Evolutionary conservation across 345 rosid genomes (phyloP), one percentile per base, ranked within the genome.

Genomic region (Psidium friedrichsthalianum): DNA sequence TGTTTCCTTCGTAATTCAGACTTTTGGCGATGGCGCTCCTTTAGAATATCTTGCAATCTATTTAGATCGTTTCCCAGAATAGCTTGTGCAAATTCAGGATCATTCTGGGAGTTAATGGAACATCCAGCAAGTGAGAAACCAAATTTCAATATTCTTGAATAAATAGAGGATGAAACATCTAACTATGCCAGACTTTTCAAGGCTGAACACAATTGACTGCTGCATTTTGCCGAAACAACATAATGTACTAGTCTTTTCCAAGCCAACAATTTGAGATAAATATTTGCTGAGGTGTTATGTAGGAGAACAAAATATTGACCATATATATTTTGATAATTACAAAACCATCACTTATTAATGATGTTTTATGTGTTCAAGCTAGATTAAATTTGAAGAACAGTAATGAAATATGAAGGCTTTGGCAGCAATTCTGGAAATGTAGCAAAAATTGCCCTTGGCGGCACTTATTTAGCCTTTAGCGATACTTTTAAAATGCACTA

Each of bases 61-160:
- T 93, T 92, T 61, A 97, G 95, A 91, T 97, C 96, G 82, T 94
- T 96, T 69, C 99, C 99, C 87, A 93, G 87, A 84, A 97, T 49
- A 51, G 88, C 95, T 94, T 93, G 98, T 29, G 98, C 98, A 85
- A 97, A 93, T 91, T 97, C 98, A 55, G 99, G 99, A 87, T 97
- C 98, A 54, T 86, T 83, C 98, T 95, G 92, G 74, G 44, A 82
- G 56, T 53, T 9, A 18, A 56, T 32, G 47, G 40, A 25, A 52
- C 49, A 69, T 36, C 18, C 80, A 69, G 14, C 80, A 36, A 69
- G 47, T 32, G 80, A 69, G 80, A 69, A 69, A 36, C 47, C 80
- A 69, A 32, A 69, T 36, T 47, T 69, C 80, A 69, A 69, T 69
- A 69, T 69, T 24, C 11, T 69, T 20, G 24, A 20, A 69, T 32